Conservation (phyloP, 2,329 filamentous ascomycete genomes). For the Apiospora malaysiana region DNA sequence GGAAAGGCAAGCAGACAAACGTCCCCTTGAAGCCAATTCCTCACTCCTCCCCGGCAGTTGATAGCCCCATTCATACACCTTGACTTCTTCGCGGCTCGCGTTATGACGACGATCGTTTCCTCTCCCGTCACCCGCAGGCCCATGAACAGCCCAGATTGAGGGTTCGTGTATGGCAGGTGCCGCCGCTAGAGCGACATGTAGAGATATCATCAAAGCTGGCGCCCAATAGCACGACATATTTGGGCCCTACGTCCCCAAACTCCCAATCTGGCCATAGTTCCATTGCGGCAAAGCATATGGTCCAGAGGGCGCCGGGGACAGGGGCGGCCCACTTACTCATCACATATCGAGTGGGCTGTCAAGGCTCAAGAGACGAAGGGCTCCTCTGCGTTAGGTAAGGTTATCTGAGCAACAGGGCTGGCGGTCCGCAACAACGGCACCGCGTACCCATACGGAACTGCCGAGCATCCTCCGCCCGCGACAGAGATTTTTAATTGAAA, state of each 20-base stretch:
- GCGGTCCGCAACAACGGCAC: neutral
- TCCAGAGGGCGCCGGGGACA: neutral
- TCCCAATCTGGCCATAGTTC: neutral
- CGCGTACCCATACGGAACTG: neutral
- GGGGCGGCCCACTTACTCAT: neutral
- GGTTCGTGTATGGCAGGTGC: slow-evolving; percentile 4
- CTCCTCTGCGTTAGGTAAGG: neutral
- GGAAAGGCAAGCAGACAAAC: neutral
- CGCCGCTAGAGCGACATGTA: neutral
- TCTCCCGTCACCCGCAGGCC: neutral
- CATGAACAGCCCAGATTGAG: neutral
- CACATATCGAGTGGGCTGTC: neutral
- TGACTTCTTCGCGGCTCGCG: neutral
- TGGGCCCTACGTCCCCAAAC: neutral
- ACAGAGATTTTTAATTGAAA: neutral
- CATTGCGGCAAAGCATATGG: slow-evolving; percentile 1
- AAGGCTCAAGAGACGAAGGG: neutral
- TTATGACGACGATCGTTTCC: neutral
- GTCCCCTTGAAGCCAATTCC: neutral
- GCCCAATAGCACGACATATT: neutral
- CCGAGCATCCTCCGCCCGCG: neutral
- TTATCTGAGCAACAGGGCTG: neutral
- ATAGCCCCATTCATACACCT: neutral
- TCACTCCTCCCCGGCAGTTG: neutral
- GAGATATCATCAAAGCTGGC: neutral